A percentile compares a stretch with the other conserved stretches of the same genome.
Conservation (phyloP, 805 yeast genomes). For the Wickerhamomyces bovis region DNA sequence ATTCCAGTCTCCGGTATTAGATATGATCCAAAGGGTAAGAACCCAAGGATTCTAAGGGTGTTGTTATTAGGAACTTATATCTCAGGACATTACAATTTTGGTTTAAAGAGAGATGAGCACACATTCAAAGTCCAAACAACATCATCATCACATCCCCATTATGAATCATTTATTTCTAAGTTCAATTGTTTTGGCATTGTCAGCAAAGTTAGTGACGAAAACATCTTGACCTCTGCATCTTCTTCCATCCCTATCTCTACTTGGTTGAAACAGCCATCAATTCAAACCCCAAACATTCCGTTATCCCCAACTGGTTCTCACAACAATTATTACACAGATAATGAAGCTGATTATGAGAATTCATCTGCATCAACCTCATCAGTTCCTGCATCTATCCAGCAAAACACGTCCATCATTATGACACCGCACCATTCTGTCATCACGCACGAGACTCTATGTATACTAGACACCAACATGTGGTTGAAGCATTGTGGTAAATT, state of each 20-base stretch:
- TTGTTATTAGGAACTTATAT: slow-evolving; percentile 44
- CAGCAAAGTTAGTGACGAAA: slow-evolving; percentile 6
- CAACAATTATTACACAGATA: slow-evolving; percentile 10
- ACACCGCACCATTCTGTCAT: slow-evolving; percentile 28
- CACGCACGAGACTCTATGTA: slow-evolving; percentile 38
- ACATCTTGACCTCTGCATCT: slow-evolving; percentile 1
- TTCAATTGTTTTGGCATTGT: slow-evolving; percentile 1
- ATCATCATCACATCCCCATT: not conserved
- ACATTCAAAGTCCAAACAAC: slow-evolving; percentile 12
- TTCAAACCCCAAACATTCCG: slow-evolving; percentile 6
- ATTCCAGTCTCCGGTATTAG: slow-evolving; percentile 58
- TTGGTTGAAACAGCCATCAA: slow-evolving; percentile 11
- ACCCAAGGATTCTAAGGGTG: slow-evolving; percentile 46
- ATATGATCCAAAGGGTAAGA: slow-evolving; percentile 35
- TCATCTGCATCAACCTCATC: slow-evolving; percentile 12
- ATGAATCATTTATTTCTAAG: slow-evolving; percentile 4
- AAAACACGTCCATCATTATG: slow-evolving; percentile 3
- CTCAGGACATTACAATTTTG: slow-evolving; percentile 49
- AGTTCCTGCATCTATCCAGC: slow-evolving; percentile 5
- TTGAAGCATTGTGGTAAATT: slow-evolving; percentile 73
- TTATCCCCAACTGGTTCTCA: slow-evolving; percentile 11
- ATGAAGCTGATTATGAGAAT: slow-evolving; percentile 16
- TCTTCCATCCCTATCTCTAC: slow-evolving; percentile 5
- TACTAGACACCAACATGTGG: slow-evolving; percentile 78
- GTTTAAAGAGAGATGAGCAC: slow-evolving; percentile 41